Base-by-base conservation (phyloP, 192 early-diverging fungal species). In the Kickxella alabastrina region DNA sequence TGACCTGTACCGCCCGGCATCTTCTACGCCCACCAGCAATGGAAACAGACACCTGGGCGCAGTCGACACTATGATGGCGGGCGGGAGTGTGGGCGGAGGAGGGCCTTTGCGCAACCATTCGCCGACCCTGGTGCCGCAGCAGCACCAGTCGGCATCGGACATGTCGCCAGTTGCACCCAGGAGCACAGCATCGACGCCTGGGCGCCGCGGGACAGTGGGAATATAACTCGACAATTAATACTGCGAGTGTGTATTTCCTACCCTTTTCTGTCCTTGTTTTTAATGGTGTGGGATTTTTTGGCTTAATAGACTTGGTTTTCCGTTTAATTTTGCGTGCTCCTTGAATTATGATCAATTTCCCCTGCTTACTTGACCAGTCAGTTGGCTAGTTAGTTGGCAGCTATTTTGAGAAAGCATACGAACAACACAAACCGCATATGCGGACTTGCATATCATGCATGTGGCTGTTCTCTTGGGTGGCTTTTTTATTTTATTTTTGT, bases 111-210 rank as follows among this genome's bases (percentile, higher is more conserved):
- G 68, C 31, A 58, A 59, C 29, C 48, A 46, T n/a, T 64, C 68
- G 32, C 67, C 67, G 12, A 49, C 23, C 1, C 35, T 52, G 17
- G 45, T 25, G 7, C 12, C 50, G 10, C 49, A 54, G 54, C 26
- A 28, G 10, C 44, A 46, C 14, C 17, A 25, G 17, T 50, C 46
- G 22, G 15, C 50, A 3, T 6, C 56, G 1, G 52, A 44, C 0
- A 24, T 53, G 2, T 73, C 69, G 44, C 70, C 70, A 1, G 59
- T 66, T 6, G 70, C 70, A 10, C 70, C 70, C 6, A 63, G 70
- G 13, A 74, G 70, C 47, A 55, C 70, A 2, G 70, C 70, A n/a
- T 74, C 70, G 8, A 74, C 70, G 4, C 70, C 70, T 3, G 70
- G 70, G 0, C 64, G 70, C 6, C 70, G 64, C 17, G 59, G 63